Evolutionary conservation across 495 filamentous ascomycete species (phyloP), one percentile per base, ranked within the genome.

Genomic region (Aspergillus carlsbadensis): DNA sequence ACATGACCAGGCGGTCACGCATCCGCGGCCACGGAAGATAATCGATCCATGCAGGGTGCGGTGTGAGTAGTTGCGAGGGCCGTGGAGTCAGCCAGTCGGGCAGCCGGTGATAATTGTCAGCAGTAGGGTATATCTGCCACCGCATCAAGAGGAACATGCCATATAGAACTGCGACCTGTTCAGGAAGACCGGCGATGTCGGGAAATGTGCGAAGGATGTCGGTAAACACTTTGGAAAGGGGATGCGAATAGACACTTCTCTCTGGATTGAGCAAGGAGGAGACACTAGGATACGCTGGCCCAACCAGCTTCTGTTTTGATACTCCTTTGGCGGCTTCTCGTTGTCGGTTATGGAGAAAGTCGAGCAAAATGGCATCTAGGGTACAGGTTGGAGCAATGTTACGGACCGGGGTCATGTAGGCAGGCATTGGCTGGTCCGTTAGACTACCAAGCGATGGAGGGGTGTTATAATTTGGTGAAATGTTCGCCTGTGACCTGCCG

Each of bases 101-200:
- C 2, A 94, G 65, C 6, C 88, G 78, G 17, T 84, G 77, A 65
- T 87, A 91, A 70, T 89, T 92, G 58, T 88, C 86, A 42, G 73
- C 76, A 5, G 89, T 90, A 0, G 89, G 89, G 10, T 73, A 77
- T 20, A 95, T 84, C 62, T 87, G 84, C 89, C 89, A 95, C 2
- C 90, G 84, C 86, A 92, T 90, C 47, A 90, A 64, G 8, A 91
- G 80, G 68, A 92, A 93, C 89, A 92, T 93, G 64, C 81, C 70
- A 61, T 87, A 90, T n/a, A 93, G 76, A 6, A 91, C 81, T 15
- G 84, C 89, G 3, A 92, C 82, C 60, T 88, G 85, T 66, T 92
- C 90, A 5, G 91, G 90, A 0, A 92, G 77, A 2, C 71, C 70
- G 11, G 71, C 72, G 7, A 95, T 79, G 56, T 85, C 83, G 0